phyloP scores from a whole-genome alignment of 1,139 yeast species.

The Pichia sp. region DNA sequence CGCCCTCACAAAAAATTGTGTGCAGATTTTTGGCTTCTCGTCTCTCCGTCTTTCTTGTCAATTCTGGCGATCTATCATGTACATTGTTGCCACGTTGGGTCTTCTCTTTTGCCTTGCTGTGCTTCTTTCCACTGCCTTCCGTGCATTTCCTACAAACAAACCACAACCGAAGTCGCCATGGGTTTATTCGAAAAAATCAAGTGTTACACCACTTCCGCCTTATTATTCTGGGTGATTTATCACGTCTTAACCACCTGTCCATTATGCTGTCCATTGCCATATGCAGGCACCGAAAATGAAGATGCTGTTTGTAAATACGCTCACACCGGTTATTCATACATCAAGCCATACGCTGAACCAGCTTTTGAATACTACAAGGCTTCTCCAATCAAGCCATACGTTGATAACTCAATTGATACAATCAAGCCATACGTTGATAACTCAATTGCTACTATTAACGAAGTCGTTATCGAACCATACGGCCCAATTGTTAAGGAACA shows the following conservation, averaged over 20 bases:
- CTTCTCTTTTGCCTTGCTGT: too few relatives aligned
- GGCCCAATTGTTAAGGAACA: constrained; percentile 7
- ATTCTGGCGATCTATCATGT: too few relatives aligned
- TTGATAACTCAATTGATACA: constrained; percentile 15
- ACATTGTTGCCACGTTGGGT: too few relatives aligned
- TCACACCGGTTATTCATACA: constrained; percentile 19
- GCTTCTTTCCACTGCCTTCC: too few relatives aligned
- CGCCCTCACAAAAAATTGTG: too few relatives aligned
- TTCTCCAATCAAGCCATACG: constrained; percentile 26
- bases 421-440: constrained; percentile 25
- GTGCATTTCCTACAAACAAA: too few relatives aligned
- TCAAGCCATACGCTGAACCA: constrained; percentile 23
- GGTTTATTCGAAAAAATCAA: constrained; percentile 14
- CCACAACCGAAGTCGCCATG: constrained; percentile 8
- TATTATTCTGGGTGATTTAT: constrained; percentile 9
- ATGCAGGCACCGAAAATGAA: neutral
- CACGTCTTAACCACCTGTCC: constrained; percentile 18
- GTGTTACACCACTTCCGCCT: constrained; percentile 16
- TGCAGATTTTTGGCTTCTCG: too few relatives aligned
- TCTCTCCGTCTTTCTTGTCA: too few relatives aligned
- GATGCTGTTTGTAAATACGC: constrained; percentile 24
- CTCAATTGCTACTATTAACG: neutral
- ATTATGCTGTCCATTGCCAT: constrained; percentile 11
- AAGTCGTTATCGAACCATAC: constrained; percentile 7
- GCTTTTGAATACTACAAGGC: constrained; percentile 17